phyloP scores from a whole-genome alignment of 1,284 basidiomycete genomes.

The Meira miltonrushii region DNA sequence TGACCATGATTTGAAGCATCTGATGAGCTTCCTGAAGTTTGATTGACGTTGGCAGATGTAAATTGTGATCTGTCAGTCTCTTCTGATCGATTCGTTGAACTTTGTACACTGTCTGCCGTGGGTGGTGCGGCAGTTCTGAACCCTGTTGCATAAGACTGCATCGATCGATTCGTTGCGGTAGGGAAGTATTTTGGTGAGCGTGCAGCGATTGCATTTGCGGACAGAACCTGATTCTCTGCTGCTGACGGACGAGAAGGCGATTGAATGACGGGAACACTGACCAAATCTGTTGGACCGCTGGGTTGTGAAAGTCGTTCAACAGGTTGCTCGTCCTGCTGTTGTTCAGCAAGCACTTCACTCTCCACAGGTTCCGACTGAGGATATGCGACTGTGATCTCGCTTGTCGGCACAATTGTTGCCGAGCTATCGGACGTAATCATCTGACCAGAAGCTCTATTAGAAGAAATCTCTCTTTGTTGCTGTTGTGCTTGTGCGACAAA shows the following conservation, averaged over 20 bases:
- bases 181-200: slow-evolving; percentile 40
- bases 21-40: neutral
- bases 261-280: neutral
- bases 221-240: slow-evolving; percentile 7
- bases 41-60: no score
- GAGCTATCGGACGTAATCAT: no score
- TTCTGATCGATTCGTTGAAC: no score
- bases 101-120: neutral
- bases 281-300: no score
- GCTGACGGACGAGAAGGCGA: slow-evolving; percentile 1
- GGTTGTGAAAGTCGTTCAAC: neutral
- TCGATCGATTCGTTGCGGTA: slow-evolving; percentile 18
- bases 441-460: no score
- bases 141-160: slow-evolving; percentile 24
- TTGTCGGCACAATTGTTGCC: neutral
- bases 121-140: slow-evolving; percentile 8
- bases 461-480: neutral
- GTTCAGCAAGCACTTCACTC: no score
- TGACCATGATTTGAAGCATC: neutral
- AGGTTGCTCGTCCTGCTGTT: neutral
- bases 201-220: slow-evolving; percentile 27
- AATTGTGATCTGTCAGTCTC: no score
- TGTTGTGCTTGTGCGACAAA: slow-evolving; percentile 3
- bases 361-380: neutral
- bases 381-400: neutral